Evolutionary conservation across 768 basidiomycete genomes (phyloP), one percentile per base, ranked within the genome.

Genomic region (Trametes cubensis): DNA sequence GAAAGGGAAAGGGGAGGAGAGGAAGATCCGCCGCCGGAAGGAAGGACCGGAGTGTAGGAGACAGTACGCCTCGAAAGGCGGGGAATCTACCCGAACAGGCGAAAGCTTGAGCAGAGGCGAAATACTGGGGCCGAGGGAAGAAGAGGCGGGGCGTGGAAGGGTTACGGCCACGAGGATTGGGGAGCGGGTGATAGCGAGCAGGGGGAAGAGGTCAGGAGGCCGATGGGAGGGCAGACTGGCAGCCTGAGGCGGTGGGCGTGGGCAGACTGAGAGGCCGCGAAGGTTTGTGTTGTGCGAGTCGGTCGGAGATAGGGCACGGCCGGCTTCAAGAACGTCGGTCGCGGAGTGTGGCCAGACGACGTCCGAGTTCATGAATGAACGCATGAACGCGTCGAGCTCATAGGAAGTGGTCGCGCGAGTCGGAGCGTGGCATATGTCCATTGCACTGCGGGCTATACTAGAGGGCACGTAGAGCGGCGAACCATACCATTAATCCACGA

Each of bases 281-380:
- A 55, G 55, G 55, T 55, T 55, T 55, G 55, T 41, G 51, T 26
- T 34, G 34, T n/a, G 53, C 23, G 53, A 25, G 23, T 18, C n/a
- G 13, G 7, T 21, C 53, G 53, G 53, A 55, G 53, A 55, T 55
- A 55, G 39, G 53, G 39, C 21, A 55, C 42, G 53, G 15, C 14
- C 20, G 53, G n/a, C 15, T 7, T 11, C 1, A 18, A 14, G 38
- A 8, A 38, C n/a, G 38, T 20, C 11, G 50, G 21, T 17, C 38
- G 23, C 23, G 40, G n/a, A n/a, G 20, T 38, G 38, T 28, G 39
- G 51, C 21, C 7, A 20, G 51, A 44, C 42, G 42, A 44, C 34
- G 11, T 34, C 34, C 34, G 34, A 34, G 42, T 44, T 3, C 42
- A 21, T 44, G 42, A 44, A 44, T 17, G 42, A 17, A 44, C 42